Percentiles rank a stretch among this genome's conserved stretches.
These are phyloP conservation scores for Eucalyptus sp. DNA, from an alignment of 345 rosid genomes.

Conservation along the genomic window DNA sequence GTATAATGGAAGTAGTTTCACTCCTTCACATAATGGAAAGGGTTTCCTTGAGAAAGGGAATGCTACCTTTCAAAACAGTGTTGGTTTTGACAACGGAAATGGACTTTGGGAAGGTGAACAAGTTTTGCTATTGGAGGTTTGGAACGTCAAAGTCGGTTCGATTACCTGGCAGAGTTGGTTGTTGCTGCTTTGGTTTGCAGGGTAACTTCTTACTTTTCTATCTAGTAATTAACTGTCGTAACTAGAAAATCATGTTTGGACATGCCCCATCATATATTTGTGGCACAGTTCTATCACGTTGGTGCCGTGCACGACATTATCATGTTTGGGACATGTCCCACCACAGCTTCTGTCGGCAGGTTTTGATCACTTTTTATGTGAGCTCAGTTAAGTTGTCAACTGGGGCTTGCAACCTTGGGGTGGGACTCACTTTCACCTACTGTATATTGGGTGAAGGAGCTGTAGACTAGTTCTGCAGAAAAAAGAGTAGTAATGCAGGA, in stretches of 20 bases:
- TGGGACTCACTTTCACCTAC: background rate
- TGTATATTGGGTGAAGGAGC: background rate
- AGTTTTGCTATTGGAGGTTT: conserved; percentile 94
- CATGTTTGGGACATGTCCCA: background rate
- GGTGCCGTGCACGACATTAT: background rate
- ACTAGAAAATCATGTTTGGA: background rate
- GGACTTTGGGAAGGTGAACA: conserved; percentile 79
- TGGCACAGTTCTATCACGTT: background rate
- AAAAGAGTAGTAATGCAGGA: background rate
- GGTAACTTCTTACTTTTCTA: conserved; percentile 22
- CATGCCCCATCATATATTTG: background rate
- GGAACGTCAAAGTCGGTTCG: conserved; percentile 65
- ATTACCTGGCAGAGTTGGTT: conserved; percentile 83
- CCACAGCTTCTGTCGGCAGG: background rate
- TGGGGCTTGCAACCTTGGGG: background rate
- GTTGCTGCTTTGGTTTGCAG: conserved; percentile 96
- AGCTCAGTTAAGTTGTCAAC: background rate
- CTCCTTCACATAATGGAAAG: conserved; percentile 24
- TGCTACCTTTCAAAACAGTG: conserved; percentile 67
- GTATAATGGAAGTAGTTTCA: conserved; percentile 6
- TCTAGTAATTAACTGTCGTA: background rate
- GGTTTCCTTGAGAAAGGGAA: conserved; percentile 13
- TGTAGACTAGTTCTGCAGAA: background rate
- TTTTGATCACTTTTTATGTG: background rate
- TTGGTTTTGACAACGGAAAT: conserved; percentile 81